Percentiles rank a stretch among this genome's conserved stretches.
phyloP scores from a whole-genome alignment of 257 asterid species.

The Forsythia suspensa region DNA sequence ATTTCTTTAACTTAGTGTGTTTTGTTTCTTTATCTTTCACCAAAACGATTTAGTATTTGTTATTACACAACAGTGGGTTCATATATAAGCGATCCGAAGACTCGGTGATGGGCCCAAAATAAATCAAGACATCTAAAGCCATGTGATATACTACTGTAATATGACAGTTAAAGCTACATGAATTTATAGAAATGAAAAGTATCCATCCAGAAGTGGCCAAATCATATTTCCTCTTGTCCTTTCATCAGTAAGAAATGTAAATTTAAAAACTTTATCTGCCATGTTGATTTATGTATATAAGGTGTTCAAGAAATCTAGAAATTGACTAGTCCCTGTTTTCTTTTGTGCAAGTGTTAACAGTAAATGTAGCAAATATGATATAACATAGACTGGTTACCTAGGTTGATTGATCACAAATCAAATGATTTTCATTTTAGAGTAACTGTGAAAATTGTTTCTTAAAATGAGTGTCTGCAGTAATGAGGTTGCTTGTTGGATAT shows the following conservation, averaged over 20 bases:
- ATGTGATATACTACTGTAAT: background rate
- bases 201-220: background rate
- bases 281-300: background rate
- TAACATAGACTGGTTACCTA: background rate
- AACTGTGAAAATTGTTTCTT: no score
- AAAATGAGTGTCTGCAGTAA: no score
- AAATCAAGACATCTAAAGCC: background rate
- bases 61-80: background rate
- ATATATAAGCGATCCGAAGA: background rate
- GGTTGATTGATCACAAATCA: background rate
- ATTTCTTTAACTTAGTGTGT: no score
- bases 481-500: no score
- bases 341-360: background rate
- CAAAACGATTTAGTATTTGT: no score
- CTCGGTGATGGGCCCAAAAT: background rate
- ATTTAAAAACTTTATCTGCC: background rate
- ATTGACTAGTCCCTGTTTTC: background rate
- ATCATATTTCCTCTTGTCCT: background rate
- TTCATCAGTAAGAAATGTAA: background rate
- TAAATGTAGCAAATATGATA: background rate
- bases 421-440: no score
- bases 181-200: background rate
- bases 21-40: no score
- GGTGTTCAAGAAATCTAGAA: background rate
- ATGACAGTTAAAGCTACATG: background rate